Evolutionary conservation across 345 rosid species (phyloP).

Genomic region (Barbarea vulgaris): DNA sequence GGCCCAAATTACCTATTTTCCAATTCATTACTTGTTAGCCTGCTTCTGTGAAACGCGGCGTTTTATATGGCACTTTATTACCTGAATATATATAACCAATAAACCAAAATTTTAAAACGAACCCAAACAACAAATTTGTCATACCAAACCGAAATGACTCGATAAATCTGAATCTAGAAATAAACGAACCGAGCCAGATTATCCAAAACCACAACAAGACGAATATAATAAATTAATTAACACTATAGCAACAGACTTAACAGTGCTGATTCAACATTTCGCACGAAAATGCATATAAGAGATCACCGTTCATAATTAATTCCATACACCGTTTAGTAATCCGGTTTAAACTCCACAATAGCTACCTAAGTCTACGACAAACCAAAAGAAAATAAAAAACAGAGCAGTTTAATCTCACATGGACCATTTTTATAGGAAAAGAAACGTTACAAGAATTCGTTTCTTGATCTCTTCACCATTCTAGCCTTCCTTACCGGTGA

Average conservation of each 20-base stretch:
- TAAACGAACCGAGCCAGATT: too few relatives aligned
- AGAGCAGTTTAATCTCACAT: slow-evolving; percentile 7
- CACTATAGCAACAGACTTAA: too few relatives aligned
- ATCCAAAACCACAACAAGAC: too few relatives aligned
- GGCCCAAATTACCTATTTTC: slow-evolving; percentile 9
- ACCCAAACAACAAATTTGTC: too few relatives aligned
- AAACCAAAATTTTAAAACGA: neutral
- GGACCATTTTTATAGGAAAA: neutral
- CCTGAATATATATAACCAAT: too few relatives aligned
- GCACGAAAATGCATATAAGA: neutral
- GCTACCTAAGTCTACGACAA: slow-evolving; percentile 24
- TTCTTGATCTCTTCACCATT: slow-evolving; percentile 43
- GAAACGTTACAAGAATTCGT: slow-evolving; percentile 56
- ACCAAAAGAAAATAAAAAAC: neutral
- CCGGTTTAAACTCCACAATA: neutral
- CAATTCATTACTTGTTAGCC: neutral
- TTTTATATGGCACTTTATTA: neutral
- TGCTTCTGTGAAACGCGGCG: neutral
- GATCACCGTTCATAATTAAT: slow-evolving; percentile 14
- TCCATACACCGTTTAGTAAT: slow-evolving; percentile 1
- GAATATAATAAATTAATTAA: too few relatives aligned
- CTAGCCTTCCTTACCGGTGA: slow-evolving; percentile 52
- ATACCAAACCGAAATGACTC: too few relatives aligned
- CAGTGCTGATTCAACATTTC: neutral
- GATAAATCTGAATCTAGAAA: too few relatives aligned